Evolutionary conservation across 495 filamentous ascomycete species (phyloP), one percentile per base, ranked within the genome.

Genomic region (Xylaria cubensis): DNA sequence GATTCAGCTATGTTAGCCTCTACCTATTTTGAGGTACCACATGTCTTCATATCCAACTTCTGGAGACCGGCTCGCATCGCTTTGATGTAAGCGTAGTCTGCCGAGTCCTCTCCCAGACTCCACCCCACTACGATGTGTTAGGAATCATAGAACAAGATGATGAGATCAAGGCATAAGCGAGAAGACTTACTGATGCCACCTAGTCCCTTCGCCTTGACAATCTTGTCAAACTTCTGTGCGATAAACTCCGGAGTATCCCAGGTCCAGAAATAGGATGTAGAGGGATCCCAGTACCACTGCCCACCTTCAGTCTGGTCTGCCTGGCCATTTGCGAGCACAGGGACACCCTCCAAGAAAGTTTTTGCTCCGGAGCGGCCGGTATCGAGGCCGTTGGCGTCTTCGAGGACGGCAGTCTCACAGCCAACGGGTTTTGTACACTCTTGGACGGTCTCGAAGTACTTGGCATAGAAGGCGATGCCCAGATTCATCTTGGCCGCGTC

Each of bases 391-490:
- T 86, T 84, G 15, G 82, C 78, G 64, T 87, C 83, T 82, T 92
- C 89, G 26, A 90, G 85, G 29, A 78, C 55, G 10, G 81, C 86
- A 0, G 86, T 85, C 24, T 82, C 74, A 75, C 90, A 92, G 15
- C 89, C 89, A 39, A 90, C 73, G 3, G 88, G 86, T 19, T 86
- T 64, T 10, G 75, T 75, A 73, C 82, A 84, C 12, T 69, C 24
- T 1, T 83, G 78, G 24, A 81, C 75, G 0, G 88, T 90, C 58
- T 82, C 85, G 79, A 91, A 92, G 84, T 84, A 92, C 78, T 91
- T 92, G 24, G 88, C 87, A 74, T 92, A 92, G 78, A 87, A 91
- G 17, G 89, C 88, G 67, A 91, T 85, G 17, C 90, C 90, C 7
- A 92, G 85, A 80, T 90, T 91, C 65, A 89, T 77, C 80, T 91